These are phyloP conservation scores for Lophiostoma macrostomum DNA, from an alignment of 495 filamentous ascomycete genomes.

Conservation along the genomic window DNA sequence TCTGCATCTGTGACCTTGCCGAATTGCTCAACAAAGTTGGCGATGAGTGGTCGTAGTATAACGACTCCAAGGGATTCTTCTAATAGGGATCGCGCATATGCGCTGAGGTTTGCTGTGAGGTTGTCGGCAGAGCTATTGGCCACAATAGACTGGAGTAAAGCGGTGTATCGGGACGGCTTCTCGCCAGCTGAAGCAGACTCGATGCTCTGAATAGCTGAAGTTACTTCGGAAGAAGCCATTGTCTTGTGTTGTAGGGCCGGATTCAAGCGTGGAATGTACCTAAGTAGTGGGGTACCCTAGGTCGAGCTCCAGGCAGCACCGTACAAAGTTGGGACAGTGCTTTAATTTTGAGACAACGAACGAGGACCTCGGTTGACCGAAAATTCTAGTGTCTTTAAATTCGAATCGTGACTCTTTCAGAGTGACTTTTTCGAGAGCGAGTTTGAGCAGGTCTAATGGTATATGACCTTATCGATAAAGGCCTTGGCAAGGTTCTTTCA, in stretches of 20 bases:
- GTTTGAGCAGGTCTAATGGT: too few relatives aligned
- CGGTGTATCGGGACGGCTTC: conserved; percentile 62
- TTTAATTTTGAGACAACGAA: too few relatives aligned
- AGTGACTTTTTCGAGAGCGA: too few relatives aligned
- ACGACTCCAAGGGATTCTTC: conserved; percentile 70
- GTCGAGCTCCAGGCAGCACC: conserved; percentile 20
- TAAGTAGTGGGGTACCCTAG: conserved; percentile 4
- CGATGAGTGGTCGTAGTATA: conserved; percentile 66
- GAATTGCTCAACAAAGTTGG: conserved; percentile 60
- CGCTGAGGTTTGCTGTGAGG: conserved; percentile 62
- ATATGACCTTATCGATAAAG: too few relatives aligned
- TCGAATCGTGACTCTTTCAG: too few relatives aligned
- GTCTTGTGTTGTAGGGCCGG: not conserved
- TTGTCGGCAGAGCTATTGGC: conserved; percentile 52
- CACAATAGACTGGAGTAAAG: conserved; percentile 63
- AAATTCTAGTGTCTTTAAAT: too few relatives aligned
- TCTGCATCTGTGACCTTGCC: conserved; percentile 53
- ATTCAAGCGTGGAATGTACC: not conserved
- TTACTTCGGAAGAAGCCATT: conserved; percentile 61
- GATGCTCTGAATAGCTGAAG: conserved; percentile 54
- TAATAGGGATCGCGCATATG: conserved; percentile 67
- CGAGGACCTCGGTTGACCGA: too few relatives aligned
- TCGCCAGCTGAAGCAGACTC: conserved; percentile 52
- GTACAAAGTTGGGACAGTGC: too few relatives aligned
- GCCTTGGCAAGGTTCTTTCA: too few relatives aligned